phyloP scores from a whole-genome alignment of 805 yeast genomes.

The Ogataea trehaloabstinens region DNA sequence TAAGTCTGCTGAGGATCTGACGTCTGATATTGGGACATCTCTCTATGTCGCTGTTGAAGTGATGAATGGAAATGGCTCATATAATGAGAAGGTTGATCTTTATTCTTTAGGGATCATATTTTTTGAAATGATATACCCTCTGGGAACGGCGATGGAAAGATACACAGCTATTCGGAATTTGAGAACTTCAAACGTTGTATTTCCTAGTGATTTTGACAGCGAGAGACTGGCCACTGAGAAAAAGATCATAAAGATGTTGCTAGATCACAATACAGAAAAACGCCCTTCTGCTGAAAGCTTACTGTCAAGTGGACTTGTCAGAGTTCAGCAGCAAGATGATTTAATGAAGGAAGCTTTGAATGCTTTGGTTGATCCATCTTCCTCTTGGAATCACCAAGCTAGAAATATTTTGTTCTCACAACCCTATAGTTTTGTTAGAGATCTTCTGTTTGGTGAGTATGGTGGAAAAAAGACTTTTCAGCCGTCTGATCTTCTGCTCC shows the following conservation, averaged over 20 bases:
- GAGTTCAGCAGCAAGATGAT: slow-evolving; percentile 88
- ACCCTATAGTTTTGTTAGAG: slow-evolving; percentile 81
- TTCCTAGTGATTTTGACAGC: slow-evolving; percentile 67
- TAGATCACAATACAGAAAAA: slow-evolving; percentile 74
- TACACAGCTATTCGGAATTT: slow-evolving; percentile 66
- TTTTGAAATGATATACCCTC: slow-evolving; percentile 87
- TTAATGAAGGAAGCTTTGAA: slow-evolving; percentile 84
- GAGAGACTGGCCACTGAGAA: slow-evolving; percentile 56
- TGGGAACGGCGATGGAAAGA: slow-evolving; percentile 94
- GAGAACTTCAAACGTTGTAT: slow-evolving; percentile 55
- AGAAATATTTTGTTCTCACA: slow-evolving; percentile 82
- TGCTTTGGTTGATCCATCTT: slow-evolving; percentile 82
- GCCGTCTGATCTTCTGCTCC: slow-evolving; percentile 51
- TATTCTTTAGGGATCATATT: slow-evolving; percentile 92
- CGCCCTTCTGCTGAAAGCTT: slow-evolving; percentile 81
- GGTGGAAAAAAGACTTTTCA: slow-evolving; percentile 25
- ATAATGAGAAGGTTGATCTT: slow-evolving; percentile 93
- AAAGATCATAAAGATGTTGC: slow-evolving; percentile 60
- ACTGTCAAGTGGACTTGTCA: slow-evolving; percentile 77
- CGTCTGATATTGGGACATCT: slow-evolving; percentile 93
- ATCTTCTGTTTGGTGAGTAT: slow-evolving; percentile 70
- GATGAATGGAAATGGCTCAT: slow-evolving; percentile 64
- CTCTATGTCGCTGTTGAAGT: slow-evolving; percentile 92
- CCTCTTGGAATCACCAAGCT: slow-evolving; percentile 93
- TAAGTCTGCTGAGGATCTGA: slow-evolving; percentile 62